Conservation (phyloP, 768 basidiomycete genomes). For the Asterophora lycoperdoides region DNA sequence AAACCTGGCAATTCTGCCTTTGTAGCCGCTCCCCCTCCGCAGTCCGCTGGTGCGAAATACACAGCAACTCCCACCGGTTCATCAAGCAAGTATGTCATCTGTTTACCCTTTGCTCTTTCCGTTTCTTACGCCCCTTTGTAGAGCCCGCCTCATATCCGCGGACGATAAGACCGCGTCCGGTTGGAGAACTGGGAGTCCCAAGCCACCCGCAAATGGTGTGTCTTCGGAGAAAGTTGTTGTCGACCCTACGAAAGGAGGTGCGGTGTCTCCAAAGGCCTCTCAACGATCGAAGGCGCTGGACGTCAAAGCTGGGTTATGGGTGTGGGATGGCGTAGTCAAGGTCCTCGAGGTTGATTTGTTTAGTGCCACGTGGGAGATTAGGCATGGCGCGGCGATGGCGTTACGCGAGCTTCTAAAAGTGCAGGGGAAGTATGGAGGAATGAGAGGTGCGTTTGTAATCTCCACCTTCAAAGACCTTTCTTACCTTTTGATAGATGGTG, state of each 20-base stretch:
- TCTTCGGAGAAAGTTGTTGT: constrained; percentile 64
- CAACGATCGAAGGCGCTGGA: constrained; percentile 76
- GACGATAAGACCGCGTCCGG: constrained; percentile 49
- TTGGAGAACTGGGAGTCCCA: constrained; percentile 59
- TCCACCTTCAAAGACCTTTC: neutral
- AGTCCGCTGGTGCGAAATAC: constrained; percentile 58
- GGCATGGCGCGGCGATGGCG: constrained; percentile 92
- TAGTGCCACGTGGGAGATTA: constrained; percentile 85
- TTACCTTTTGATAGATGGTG: constrained; percentile 37
- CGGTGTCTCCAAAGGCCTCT: constrained; percentile 72
- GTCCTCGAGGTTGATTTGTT: constrained; percentile 81
- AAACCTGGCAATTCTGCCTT: constrained; percentile 83
- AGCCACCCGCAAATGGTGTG: constrained; percentile 34
- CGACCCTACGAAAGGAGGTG: constrained; percentile 82
- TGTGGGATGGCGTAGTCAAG: constrained; percentile 81
- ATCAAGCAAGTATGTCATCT: constrained; percentile 49
- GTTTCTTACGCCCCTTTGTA: constrained; percentile 23
- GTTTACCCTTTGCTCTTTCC: neutral
- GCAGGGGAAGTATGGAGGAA: constrained; percentile 81
- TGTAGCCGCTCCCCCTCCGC: constrained; percentile 68
- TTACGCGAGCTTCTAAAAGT: constrained; percentile 81
- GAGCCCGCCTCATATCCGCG: constrained; percentile 68
- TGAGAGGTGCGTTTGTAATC: constrained; percentile 51
- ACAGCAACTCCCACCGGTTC: constrained; percentile 51
- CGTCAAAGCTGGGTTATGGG: constrained; percentile 71